Evolutionary conservation across 257 asterid species (phyloP).

Genomic region (Solanum infundibuliforme): DNA sequence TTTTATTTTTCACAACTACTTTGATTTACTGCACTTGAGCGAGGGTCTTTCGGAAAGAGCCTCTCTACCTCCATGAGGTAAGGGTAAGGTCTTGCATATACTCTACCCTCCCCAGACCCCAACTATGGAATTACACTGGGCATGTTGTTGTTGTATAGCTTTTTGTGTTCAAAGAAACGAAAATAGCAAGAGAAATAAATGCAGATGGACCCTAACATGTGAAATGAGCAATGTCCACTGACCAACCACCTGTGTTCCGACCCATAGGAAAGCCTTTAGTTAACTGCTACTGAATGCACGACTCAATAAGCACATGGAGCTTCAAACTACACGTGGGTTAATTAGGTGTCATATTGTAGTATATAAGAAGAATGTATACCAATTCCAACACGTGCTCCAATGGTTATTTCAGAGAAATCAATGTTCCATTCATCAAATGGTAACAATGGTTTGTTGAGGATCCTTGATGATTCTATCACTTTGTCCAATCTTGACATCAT

Average conservation of each 20-base stretch:
- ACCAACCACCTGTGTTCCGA: neutral
- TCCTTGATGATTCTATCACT: conserved; percentile 65
- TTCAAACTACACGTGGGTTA: neutral
- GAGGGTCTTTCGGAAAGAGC: neutral
- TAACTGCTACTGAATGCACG: neutral
- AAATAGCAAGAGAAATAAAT: neutral
- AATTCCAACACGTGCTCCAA: conserved; percentile 82
- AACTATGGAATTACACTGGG: neutral
- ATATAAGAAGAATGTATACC: conserved; percentile 34
- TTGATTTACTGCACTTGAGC: neutral
- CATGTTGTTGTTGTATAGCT: neutral
- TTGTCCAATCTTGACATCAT: conserved; percentile 47
- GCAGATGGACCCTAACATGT: neutral
- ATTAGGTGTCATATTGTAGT: neutral
- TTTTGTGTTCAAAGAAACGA: neutral
- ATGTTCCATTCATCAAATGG: conserved; percentile 86
- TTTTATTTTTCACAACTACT: neutral
- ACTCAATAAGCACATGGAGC: conserved; percentile 1
- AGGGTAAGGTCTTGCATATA: neutral
- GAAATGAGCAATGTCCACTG: neutral
- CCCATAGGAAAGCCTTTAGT: neutral
- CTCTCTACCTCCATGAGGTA: neutral
- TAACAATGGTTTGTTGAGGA: conserved; percentile 60
- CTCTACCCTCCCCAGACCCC: neutral
- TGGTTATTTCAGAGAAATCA: conserved; percentile 68